These are phyloP conservation scores for Combretum micranthum DNA, from an alignment of 345 rosid genomes.

Conservation along the genomic window DNA sequence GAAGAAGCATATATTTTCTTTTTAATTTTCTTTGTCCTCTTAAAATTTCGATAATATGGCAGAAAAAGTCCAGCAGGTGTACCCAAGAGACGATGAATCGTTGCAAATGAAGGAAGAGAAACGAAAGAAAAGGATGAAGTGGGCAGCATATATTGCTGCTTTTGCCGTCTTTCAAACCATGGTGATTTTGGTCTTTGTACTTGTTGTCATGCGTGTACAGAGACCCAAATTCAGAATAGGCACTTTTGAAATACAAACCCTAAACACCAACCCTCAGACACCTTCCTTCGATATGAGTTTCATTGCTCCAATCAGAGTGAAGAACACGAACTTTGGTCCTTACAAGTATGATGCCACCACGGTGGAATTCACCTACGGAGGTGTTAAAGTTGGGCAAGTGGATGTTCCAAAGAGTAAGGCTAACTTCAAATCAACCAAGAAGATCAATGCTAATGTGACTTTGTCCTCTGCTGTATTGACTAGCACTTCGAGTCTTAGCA, in stretches of 20 bases:
- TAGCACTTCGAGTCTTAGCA: too few relatives aligned
- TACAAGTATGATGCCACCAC: slow-evolving; percentile 6
- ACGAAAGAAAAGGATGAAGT: slow-evolving; percentile 17
- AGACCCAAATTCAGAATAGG: slow-evolving; percentile 7
- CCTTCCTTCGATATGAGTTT: slow-evolving; percentile 2
- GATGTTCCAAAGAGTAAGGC: neutral
- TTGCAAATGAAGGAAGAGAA: slow-evolving; percentile 3
- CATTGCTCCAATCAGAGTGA: slow-evolving; percentile 3
- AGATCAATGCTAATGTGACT: too few relatives aligned
- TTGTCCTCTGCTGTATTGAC: too few relatives aligned
- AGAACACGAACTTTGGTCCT: slow-evolving; percentile 10
- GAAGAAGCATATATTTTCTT: too few relatives aligned
- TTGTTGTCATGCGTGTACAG: slow-evolving; percentile 3
- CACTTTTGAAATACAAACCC: neutral
- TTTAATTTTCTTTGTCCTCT: too few relatives aligned
- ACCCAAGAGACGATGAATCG: slow-evolving; percentile 9
- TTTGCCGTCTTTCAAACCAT: slow-evolving; percentile 8
- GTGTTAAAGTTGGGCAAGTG: slow-evolving; percentile 1
- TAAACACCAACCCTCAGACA: neutral
- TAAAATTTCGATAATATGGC: neutral
- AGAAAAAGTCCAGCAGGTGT: too few relatives aligned
- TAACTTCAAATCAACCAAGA: too few relatives aligned
- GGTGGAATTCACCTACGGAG: slow-evolving; percentile 5
- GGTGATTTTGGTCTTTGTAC: too few relatives aligned
- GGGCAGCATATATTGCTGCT: slow-evolving; percentile 6